Percentiles rank a stretch among this genome's conserved stretches.
Evolutionary conservation across 1,139 yeast genomes (phyloP).

Genomic region (Trichomonascaceae sp.): DNA sequence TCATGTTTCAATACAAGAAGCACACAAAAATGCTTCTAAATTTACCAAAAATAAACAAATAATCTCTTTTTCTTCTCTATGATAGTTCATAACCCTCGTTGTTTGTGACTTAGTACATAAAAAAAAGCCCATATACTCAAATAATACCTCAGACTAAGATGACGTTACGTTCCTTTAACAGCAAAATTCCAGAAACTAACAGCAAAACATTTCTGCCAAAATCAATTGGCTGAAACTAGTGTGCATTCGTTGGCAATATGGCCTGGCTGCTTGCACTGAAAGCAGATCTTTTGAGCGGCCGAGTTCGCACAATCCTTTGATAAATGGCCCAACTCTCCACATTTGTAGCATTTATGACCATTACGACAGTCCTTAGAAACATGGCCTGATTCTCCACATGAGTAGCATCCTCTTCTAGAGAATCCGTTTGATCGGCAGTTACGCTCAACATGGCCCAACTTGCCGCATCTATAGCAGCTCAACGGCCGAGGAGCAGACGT

Average conservation of each 20-base stretch:
- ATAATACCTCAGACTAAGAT: not conserved
- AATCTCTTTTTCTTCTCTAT: not conserved
- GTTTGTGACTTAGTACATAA: not conserved
- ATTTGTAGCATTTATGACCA: constrained; percentile 72
- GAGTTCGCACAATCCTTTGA: constrained; percentile 74
- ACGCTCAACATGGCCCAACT: constrained; percentile 88
- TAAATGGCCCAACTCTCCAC: constrained; percentile 87
- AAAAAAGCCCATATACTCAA: not conserved
- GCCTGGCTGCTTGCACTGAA: constrained; percentile 88
- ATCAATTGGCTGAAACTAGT: not conserved
- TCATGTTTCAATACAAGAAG: not conserved
- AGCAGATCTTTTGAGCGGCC: constrained; percentile 62
- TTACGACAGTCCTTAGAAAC: constrained; percentile 32
- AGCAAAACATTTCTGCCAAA: not conserved
- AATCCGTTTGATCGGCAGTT: constrained; percentile 46
- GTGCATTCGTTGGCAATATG: constrained; percentile 87
- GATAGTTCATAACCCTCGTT: not conserved
- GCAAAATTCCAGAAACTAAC: not conserved
- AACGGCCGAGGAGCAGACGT: constrained; percentile 7
- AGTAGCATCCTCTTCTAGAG: constrained; percentile 65
- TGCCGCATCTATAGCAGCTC: constrained; percentile 85
- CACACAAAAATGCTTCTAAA: not conserved
- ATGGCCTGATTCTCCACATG: constrained; percentile 89
- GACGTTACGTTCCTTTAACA: not conserved
- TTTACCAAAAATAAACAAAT: not conserved